phyloP scores from a whole-genome alignment of 2,329 filamentous ascomycete species.

The Aspergillus caelatus region DNA sequence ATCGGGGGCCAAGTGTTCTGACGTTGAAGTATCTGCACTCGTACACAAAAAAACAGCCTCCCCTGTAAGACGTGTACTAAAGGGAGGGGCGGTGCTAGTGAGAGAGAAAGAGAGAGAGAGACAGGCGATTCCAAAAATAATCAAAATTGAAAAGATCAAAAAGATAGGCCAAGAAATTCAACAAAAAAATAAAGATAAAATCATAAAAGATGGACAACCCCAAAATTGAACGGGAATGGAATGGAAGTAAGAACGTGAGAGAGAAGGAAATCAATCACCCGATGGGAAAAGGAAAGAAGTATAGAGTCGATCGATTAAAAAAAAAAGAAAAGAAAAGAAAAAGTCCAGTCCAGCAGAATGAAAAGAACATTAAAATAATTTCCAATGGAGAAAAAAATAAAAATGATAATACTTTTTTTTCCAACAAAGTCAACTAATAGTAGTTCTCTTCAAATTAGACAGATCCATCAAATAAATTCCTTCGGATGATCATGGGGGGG shows the following conservation, averaged over 20 bases:
- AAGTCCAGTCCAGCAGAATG: not conserved
- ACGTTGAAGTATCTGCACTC: constrained; percentile 11
- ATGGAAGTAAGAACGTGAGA: constrained; percentile 29
- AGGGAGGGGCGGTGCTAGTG: constrained; percentile 1
- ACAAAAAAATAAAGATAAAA: constrained; percentile 10
- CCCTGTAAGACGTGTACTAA: constrained; percentile 12
- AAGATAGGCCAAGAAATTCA: not conserved
- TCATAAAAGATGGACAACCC: not conserved
- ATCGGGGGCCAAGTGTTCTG: constrained; percentile 12
- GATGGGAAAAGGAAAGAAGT: constrained; percentile 1
- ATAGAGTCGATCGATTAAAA: not conserved
- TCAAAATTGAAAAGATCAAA: not conserved
- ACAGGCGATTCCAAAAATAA: constrained; percentile 1
- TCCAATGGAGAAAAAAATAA: not conserved
- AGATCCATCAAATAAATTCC: constrained; percentile 7
- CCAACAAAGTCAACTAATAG: constrained; percentile 4
- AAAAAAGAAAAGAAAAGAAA: not conserved
- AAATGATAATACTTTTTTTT: not conserved
- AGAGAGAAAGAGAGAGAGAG: constrained; percentile 1
- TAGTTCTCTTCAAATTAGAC: constrained; percentile 3
- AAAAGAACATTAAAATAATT: not conserved
- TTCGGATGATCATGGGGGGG: constrained; percentile 9
- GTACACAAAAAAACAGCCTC: constrained; percentile 5
- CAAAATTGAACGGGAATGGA: constrained; percentile 14
- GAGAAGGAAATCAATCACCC: not conserved